Evolutionary conservation across 805 yeast species (phyloP), one percentile per base, ranked within the genome.

Genomic region (Pichia thaimueangensis): DNA sequence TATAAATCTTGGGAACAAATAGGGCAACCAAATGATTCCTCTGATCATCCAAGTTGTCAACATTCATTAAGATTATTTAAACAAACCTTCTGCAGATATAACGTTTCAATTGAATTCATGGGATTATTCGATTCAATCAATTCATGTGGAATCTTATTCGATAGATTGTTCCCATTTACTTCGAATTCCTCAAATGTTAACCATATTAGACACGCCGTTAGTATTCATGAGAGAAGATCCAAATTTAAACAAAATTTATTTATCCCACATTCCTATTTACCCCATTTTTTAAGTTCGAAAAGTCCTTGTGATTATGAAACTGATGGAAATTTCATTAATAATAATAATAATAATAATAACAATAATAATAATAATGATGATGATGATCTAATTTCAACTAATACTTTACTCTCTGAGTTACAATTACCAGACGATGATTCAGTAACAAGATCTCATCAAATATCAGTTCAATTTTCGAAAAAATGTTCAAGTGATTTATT

Each of bases 81-180:
- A 46, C 64, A 61, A 36, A 74, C 80, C 0, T 81, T 80, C 53
- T 70, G 77, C 37, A 51, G 63, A 5, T 57, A 62, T 5, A 51
- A 58, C 2, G 71, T 76, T 4, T 53, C 52, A 8, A 67, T 81
- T 37, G 70, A 72, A 47, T 78, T 79, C 45, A 73, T 80, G 70
- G 87, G 87, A 0, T 57, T 81, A 16, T 81, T 82, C 71, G 88
- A 81, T 59, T 74, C 85, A 0, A 78, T 80, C 16, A 79, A 78
- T 53, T 78, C 86, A 1, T 79, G 80, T 17, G 87, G 87, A 0
- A 51, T 79, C 9, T 43, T 80, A 4, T 63, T 76, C 32, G 84
- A 79, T 51, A 59, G 76, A 30, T 47, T 76, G 55, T 80, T 80
- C 47, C 85, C 86, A 0, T 77, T 66, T 48, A 68, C 80, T 1